Conservation (phyloP, 192 early-diverging fungal species). For the Chytriomyces confervae region DNA sequence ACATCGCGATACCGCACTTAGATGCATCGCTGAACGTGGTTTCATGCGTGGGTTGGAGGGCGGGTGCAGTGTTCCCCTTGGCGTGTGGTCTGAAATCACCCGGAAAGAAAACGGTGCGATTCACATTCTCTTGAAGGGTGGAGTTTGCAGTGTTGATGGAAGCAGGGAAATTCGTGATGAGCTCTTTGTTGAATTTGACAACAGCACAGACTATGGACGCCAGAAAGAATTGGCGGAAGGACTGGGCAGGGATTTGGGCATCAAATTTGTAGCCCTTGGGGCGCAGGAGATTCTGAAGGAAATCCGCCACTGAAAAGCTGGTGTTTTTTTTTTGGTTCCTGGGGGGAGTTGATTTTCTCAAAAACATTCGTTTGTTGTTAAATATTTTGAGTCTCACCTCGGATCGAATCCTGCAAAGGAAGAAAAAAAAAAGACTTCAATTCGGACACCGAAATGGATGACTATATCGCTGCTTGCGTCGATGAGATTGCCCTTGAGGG, state of each 20-base stretch:
- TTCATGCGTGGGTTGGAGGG: constrained; percentile 89
- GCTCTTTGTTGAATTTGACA: constrained; percentile 12
- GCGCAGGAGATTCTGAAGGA: constrained; percentile 59
- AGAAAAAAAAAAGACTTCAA: too few relatives aligned
- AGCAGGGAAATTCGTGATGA: constrained; percentile 62
- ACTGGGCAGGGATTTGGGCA: constrained; percentile 56
- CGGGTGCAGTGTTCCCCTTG: constrained; percentile 94
- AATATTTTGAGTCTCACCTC: too few relatives aligned
- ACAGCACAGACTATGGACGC: neutral
- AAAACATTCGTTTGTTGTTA: neutral
- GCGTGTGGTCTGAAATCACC: constrained; percentile 62
- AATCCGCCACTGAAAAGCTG: constrained; percentile 43
- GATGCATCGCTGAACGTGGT: constrained; percentile 81
- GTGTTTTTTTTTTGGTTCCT: neutral
- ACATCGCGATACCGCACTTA: constrained; percentile 65
- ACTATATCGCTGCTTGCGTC: constrained; percentile 54
- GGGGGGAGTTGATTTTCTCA: neutral
- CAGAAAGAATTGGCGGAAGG: constrained; percentile 40
- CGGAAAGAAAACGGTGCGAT: constrained; percentile 17
- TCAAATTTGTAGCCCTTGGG: constrained; percentile 55
- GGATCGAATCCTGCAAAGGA: too few relatives aligned
- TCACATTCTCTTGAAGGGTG: constrained; percentile 60
- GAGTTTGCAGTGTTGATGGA: constrained; percentile 84
- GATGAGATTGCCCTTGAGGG: constrained; percentile 67
- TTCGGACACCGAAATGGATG: constrained; percentile 49